Evolutionary conservation across 2,329 filamentous ascomycete genomes (phyloP).

Genomic region (Phaeophleospora eucalypticola): DNA sequence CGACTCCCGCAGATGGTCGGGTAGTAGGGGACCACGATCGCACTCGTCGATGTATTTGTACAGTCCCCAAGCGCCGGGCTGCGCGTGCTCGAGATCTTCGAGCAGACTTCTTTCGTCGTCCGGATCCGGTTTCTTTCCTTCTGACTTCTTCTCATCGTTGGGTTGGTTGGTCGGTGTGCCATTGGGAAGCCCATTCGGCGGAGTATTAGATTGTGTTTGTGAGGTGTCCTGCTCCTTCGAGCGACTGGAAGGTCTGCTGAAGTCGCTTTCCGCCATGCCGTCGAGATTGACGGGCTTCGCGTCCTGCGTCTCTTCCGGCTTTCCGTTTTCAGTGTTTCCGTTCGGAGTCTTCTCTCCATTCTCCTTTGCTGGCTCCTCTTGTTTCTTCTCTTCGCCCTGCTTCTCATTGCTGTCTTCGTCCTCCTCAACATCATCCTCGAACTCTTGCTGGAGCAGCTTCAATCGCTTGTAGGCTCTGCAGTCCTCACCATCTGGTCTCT

Average conservation of each 20-base stretch:
- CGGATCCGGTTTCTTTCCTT: slow-evolving; percentile 1
- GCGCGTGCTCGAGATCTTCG: slow-evolving; percentile 16
- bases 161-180: neutral
- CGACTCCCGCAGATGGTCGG: slow-evolving; percentile 72
- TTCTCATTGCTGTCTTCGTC: slow-evolving; percentile 20
- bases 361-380: slow-evolving; percentile 1
- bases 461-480: slow-evolving; percentile 37
- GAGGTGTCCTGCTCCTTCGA: slow-evolving; percentile 45
- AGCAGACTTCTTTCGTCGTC: slow-evolving; percentile 2
- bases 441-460: slow-evolving; percentile 16
- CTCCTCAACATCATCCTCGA: slow-evolving; percentile 32
- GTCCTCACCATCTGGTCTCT: slow-evolving; percentile 47
- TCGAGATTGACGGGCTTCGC: slow-evolving; percentile 2
- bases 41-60: slow-evolving; percentile 28
- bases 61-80: slow-evolving; percentile 27
- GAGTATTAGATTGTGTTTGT: slow-evolving; percentile 4
- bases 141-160: slow-evolving; percentile 6
- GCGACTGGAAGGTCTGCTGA: slow-evolving; percentile 55
- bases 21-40: slow-evolving; percentile 58
- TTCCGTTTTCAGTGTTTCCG: slow-evolving; percentile 1
- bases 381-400: slow-evolving; percentile 1
- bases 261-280: slow-evolving; percentile 59
- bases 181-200: slow-evolving; percentile 8
- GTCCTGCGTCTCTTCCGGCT: neutral
- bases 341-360: slow-evolving; percentile 13